Base-by-base conservation (phyloP, 1,284 basidiomycete genomes). In the Ganoderma sp. region DNA sequence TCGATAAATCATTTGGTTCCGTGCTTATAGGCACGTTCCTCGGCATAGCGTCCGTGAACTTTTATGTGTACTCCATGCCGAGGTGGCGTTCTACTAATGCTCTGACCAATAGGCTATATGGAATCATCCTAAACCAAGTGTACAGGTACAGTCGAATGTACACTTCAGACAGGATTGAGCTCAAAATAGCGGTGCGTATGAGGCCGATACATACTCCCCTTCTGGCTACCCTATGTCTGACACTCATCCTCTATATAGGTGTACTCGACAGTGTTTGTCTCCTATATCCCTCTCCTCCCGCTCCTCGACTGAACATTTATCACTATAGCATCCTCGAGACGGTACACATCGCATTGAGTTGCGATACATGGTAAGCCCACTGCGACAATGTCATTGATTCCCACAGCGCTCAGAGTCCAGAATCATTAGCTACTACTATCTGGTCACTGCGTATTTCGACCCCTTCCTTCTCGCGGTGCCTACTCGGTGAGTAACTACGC, bases 261-360 rank as follows among this genome's bases (percentile, higher is more conserved):
- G 17, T 57, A 57, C 17, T 0, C 10, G 14, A 57, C 56, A 17
- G 32, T 57, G 56, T 57, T 2, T n/a, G 56, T 57, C 28, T 12
- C 25, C 25, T 28, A 28, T 28, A 28, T 28, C 25, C 25, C 25
- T 28, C 25, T 28, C 25, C 25, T 28, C 25, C 25, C 25, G 25
- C 25, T 28, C 25, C 25, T 28, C 25, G 25, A 28, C 25, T 28
- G 25, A 28, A 28, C 25, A 28, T 28, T 28, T 28, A 28, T 28
- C 25, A 28, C 25, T 28, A 28, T 28, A 57, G 56, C 2, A 57
- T 57, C 56, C 56, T 57, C 17, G 56, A 57, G 19, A 57, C 56
- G 1, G 34, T 19, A 37, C 34, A 37, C 34, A 37, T 37, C 34
- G 34, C 34, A 5, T 37, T 37, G 34, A 37, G 34, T 37, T 37